Base-by-base conservation (phyloP, 192 early-diverging fungal genomes). In the Paraglomus brasilianum region DNA sequence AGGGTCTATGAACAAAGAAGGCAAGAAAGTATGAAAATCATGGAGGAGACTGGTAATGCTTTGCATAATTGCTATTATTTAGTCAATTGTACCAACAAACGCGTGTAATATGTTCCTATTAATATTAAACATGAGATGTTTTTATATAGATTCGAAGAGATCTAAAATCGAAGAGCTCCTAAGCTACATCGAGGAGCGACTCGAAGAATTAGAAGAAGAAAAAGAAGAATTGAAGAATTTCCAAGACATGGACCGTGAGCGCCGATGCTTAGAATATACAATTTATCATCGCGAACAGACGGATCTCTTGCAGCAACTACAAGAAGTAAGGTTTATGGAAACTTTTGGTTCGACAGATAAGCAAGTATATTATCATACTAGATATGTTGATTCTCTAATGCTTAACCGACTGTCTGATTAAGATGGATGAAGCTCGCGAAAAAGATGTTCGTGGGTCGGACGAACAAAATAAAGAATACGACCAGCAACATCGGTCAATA, bases 1-100 rank as follows among this genome's bases (percentile, higher is more conserved):
- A 81, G 88, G 38, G 91, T 97, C 8, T 99, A 99, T 73, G 97
- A 99, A 83, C 85, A 93, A 65, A 83, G 94, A 7, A 84, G 97
- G 61, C 75, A 86, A 45, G 94, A 91, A 77, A 94, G 92, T 83
- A 80, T 92, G 62, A 95, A 93, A 76, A 89, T 97, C 53, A 91
- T 99, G 80, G 87, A 91, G 21, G 95, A 97, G 58, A 96, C 93
- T 42, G 89, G 89, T 90, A 79, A 10, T 43, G 14, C 17, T 1
- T 9, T 24, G 7, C 0, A 11, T 17, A 41, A 39, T 15, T 15
- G 8, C 1, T 40, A 38, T 46, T 47, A 50, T 5, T 48, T 66
- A 40, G 9, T 65, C 48, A 45, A 56, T 64, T 17, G 19, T n/a
- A n/a, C n/a, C n/a, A n/a, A n/a, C n/a, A n/a, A n/a, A n/a, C n/a